phyloP scores from a whole-genome alignment of 768 basidiomycete species.

The Mrakia hoshinonis region DNA sequence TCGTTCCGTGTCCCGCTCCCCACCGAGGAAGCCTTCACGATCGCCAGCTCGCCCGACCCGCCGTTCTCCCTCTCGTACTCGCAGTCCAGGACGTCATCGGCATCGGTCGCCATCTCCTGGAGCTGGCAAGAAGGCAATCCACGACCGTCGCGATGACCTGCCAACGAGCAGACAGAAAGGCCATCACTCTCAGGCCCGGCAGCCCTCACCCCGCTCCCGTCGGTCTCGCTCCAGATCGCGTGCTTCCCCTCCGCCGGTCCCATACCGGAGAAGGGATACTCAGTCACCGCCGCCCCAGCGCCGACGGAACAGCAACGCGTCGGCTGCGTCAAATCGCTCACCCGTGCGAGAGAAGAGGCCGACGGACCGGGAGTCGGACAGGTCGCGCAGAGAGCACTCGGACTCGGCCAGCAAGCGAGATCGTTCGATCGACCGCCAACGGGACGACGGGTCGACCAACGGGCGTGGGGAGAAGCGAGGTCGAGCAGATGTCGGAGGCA shows the following conservation, averaged over 20 bases:
- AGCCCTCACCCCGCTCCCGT: not conserved
- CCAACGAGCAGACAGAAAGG: too few species aligned
- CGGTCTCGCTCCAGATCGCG: not conserved
- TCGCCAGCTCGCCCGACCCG: too few species aligned
- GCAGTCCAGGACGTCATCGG: not conserved
- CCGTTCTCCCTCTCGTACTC: not conserved
- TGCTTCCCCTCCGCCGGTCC: not conserved
- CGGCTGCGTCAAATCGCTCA: not conserved
- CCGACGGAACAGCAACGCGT: not conserved
- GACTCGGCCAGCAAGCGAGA: slow-evolving; percentile 6
- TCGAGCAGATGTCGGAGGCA: not conserved
- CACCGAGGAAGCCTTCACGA: too few species aligned
- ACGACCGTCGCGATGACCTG: too few species aligned
- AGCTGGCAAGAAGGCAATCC: not conserved
- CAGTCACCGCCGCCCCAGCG: not conserved
- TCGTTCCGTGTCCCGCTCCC: not conserved
- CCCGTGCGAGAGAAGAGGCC: not conserved
- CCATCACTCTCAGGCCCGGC: too few species aligned
- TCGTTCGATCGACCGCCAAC: not conserved
- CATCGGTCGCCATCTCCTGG: not conserved
- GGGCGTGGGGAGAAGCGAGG: slow-evolving; percentile 4
- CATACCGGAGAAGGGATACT: not conserved
- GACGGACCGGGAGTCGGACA: not conserved
- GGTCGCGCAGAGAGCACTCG: not conserved
- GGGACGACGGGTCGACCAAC: not conserved